These are phyloP conservation scores for Micractinium sp. DNA, from an alignment of 139 green algal species.

Conservation along the genomic window DNA sequence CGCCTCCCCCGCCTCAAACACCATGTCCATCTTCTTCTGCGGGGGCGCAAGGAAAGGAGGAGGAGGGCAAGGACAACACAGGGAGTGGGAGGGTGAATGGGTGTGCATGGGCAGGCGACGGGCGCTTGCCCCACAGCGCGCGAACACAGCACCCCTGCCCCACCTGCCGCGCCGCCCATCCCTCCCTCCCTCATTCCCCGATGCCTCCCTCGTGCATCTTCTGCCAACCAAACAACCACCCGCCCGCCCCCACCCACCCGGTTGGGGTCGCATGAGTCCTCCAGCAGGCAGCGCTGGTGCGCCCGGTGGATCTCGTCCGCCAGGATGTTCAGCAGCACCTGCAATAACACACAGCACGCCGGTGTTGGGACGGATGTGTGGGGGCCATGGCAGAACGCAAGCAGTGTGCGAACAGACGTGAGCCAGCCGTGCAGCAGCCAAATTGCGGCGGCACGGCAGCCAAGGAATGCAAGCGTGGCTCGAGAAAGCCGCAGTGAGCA, in stretches of 20 bases:
- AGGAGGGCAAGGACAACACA: neutral
- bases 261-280: conserved; percentile 78
- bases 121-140: neutral
- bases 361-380: too few species aligned
- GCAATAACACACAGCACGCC: neutral
- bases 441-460: too few species aligned
- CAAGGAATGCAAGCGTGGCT: neutral
- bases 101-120: too few species aligned
- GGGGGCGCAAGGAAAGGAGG: neutral
- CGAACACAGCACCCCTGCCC: neutral
- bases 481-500: neutral
- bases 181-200: too few species aligned
- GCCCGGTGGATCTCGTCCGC: conserved; percentile 95
- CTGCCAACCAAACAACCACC: neutral
- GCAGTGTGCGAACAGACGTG: too few species aligned
- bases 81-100: too few species aligned
- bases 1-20: conserved; percentile 87
- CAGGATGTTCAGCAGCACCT: conserved; percentile 97
- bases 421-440: too few species aligned
- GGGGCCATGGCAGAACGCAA: too few species aligned
- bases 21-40: conserved; percentile 80
- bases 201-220: too few species aligned
- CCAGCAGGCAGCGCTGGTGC: conserved; percentile 84
- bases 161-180: neutral
- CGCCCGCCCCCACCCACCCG: neutral